phyloP scores from a whole-genome alignment of 306 rosid genomes.

The Hylodesmum podocarpum region DNA sequence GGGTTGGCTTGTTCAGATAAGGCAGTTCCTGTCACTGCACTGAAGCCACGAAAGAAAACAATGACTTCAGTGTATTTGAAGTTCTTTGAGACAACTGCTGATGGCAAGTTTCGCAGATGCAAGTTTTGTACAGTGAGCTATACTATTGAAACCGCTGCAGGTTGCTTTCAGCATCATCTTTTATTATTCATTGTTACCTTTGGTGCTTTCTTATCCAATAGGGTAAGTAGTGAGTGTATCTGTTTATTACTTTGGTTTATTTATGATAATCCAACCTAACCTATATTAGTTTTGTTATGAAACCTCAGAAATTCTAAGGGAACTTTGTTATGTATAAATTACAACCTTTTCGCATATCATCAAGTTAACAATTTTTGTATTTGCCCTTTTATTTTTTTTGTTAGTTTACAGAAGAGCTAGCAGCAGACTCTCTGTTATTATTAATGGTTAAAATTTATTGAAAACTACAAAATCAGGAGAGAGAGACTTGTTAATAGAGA shows the following conservation, averaged over 20 bases:
- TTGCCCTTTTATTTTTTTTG: conserved; percentile 4
- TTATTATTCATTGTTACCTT: background rate
- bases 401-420: too few relatives aligned
- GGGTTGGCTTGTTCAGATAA: conserved; percentile 72
- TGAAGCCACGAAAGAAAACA: conserved; percentile 87
- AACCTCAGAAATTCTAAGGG: background rate
- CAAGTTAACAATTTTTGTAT: background rate
- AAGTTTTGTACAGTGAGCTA: conserved; percentile 96
- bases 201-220: background rate
- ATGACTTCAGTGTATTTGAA: conserved; percentile 95
- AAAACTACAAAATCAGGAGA: too few relatives aligned
- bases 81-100: conserved; percentile 89
- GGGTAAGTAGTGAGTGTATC: background rate
- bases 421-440: too few relatives aligned
- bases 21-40: conserved; percentile 48
- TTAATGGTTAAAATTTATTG: too few relatives aligned
- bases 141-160: conserved; percentile 93
- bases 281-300: background rate
- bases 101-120: conserved; percentile 86
- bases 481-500: too few relatives aligned
- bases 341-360: conserved; percentile 10
- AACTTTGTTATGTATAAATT: conserved; percentile 1
- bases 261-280: background rate
- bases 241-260: background rate
- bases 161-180: conserved; percentile 38